Evolutionary conservation across 352 stramenopile genomes (phyloP).

Genomic region (Aphanomyces astaci): DNA sequence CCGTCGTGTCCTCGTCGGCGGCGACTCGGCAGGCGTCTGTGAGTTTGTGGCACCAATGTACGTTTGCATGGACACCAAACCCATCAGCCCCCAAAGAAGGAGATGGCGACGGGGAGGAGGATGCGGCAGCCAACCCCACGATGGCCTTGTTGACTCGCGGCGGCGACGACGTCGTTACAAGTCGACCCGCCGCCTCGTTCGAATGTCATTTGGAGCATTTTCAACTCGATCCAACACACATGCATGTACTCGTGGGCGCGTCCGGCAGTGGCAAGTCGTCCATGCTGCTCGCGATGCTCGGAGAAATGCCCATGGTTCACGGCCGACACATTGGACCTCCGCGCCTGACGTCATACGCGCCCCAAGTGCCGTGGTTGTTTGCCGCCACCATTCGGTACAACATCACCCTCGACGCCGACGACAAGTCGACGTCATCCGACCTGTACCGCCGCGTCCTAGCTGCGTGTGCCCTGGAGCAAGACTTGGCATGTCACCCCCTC

Average conservation of each 20-base stretch:
- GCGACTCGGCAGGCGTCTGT: not conserved
- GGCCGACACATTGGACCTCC: conserved; percentile 23
- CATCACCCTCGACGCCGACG: conserved; percentile 41
- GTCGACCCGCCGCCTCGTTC: too few species aligned
- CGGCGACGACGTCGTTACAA: too few species aligned
- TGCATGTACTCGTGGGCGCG: conserved; percentile 50
- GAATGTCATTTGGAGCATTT: conserved; percentile 42
- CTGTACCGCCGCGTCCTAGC: conserved; percentile 47
- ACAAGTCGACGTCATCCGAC: conserved; percentile 29
- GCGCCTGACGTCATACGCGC: conserved; percentile 46
- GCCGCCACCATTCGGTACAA: conserved; percentile 49
- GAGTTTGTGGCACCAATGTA: conserved; percentile 23
- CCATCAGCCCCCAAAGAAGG: too few species aligned
- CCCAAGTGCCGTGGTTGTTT: conserved; percentile 75
- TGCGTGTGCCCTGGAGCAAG: conserved; percentile 61
- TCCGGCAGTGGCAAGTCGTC: conserved; percentile 37
- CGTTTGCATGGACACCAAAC: conserved; percentile 28
- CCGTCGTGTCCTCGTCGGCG: not conserved
- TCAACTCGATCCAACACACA: conserved; percentile 30
- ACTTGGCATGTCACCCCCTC: conserved; percentile 39
- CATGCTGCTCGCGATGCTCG: conserved; percentile 34
- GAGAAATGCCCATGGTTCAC: conserved; percentile 27
- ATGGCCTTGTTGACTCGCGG: not conserved
- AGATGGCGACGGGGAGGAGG: not conserved
- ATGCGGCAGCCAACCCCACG: not conserved